A percentile compares a stretch with the other conserved stretches of the same genome.
Conservation (phyloP, 75 land plant species). For the Pseudotsuga menziesii region DNA sequence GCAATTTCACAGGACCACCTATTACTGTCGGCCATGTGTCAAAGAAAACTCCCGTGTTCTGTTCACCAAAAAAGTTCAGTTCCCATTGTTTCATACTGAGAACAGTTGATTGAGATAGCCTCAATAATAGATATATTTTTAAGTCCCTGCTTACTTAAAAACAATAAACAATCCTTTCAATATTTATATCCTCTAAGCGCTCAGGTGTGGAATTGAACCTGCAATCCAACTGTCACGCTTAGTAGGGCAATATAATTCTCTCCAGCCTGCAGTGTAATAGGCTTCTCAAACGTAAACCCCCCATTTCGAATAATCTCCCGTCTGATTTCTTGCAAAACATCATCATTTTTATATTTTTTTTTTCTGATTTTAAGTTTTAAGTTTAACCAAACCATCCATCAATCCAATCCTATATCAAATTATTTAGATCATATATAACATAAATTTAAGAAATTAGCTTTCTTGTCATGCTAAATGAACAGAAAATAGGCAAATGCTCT, state of each 20-base stretch:
- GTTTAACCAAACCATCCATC: no score
- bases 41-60: conserved; percentile 5
- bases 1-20: conserved; percentile 3
- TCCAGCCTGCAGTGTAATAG: conserved; percentile 34
- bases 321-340: conserved; percentile 55
- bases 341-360: not conserved
- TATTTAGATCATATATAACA: not conserved
- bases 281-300: conserved; percentile 17
- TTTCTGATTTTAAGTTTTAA: no score
- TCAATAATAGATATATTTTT: not conserved
- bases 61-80: not conserved
- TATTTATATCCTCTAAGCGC: not conserved
- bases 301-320: conserved; percentile 5
- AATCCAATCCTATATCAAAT: not conserved
- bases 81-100: no score
- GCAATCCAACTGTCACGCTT: conserved; percentile 67
- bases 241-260: conserved; percentile 47
- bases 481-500: not conserved
- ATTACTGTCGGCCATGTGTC: conserved; percentile 5
- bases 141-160: not conserved
- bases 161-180: not conserved
- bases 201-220: not conserved
- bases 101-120: no score
- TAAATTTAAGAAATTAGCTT: not conserved
- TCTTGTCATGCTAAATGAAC: not conserved